Evolutionary conservation across 345 rosid species (phyloP).

Genomic region (Dovyalis caffra): DNA sequence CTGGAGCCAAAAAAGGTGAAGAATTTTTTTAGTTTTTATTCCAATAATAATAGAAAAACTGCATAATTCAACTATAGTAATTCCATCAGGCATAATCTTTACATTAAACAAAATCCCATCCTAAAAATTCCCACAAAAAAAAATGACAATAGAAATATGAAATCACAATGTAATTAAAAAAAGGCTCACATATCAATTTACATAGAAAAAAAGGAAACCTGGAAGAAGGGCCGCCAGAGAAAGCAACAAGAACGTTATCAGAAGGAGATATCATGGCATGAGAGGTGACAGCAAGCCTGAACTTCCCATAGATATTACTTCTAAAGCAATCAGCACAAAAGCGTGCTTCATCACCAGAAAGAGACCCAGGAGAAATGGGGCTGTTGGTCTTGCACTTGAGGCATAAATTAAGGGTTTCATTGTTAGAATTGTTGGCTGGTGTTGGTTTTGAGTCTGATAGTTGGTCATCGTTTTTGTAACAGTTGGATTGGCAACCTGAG

Average conservation of each 20-base stretch:
- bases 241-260: conserved; percentile 85
- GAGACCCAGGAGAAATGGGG: conserved; percentile 28
- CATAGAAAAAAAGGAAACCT: conserved; percentile 41
- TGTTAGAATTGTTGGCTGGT: background rate
- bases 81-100: too few species aligned
- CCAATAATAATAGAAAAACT: background rate
- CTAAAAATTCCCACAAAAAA: too few species aligned
- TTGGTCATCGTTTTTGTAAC: conserved; percentile 40
- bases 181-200: background rate
- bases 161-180: background rate
- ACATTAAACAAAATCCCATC: background rate
- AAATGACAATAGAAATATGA: background rate
- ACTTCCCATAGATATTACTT: conserved; percentile 74
- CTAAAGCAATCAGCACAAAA: conserved; percentile 79
- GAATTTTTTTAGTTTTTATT: too few species aligned
- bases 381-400: conserved; percentile 68
- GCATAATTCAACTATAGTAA: too few species aligned
- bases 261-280: conserved; percentile 87
- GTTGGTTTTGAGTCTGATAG: background rate
- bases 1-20: background rate
- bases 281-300: conserved; percentile 75
- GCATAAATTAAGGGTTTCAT: conserved; percentile 50
- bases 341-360: conserved; percentile 42
- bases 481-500: conserved; percentile 57
- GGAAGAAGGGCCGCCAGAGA: conserved; percentile 91